Evolutionary conservation across 2,329 filamentous ascomycete species (phyloP).

Genomic region (Penicillium sp.): DNA sequence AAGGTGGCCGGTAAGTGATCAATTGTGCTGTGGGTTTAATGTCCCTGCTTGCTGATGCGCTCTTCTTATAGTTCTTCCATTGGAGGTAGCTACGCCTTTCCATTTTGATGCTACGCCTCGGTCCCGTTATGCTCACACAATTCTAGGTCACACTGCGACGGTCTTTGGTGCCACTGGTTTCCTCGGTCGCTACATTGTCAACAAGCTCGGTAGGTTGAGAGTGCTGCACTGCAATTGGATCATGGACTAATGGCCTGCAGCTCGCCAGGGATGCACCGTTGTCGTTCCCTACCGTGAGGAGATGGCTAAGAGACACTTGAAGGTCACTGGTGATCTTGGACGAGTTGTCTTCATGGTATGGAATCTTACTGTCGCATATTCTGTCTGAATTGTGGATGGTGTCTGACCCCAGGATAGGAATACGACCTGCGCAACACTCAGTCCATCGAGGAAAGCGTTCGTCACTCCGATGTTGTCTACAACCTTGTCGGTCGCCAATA

Average conservation of each 20-base stretch:
- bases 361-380: background rate
- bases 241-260: conserved; percentile 49
- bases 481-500: conserved; percentile 94
- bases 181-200: conserved; percentile 95
- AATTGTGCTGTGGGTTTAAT: conserved; percentile 11
- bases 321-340: conserved; percentile 91
- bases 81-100: conserved; percentile 62
- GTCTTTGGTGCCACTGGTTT: conserved; percentile 98
- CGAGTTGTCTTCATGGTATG: conserved; percentile 77
- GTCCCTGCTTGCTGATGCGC: conserved; percentile 22
- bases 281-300: conserved; percentile 93
- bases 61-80: conserved; percentile 65
- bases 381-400: background rate
- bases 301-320: conserved; percentile 95
- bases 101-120: conserved; percentile 15
- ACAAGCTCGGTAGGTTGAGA: conserved; percentile 68
- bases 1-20: conserved; percentile 76
- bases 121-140: conserved; percentile 27
- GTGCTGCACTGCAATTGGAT: background rate
- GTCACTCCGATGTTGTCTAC: conserved; percentile 96
- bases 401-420: conserved; percentile 57
- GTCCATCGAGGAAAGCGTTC: conserved; percentile 93
- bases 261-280: conserved; percentile 89
- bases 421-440: conserved; percentile 91
- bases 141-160: conserved; percentile 83